Evolutionary conservation across 2,329 filamentous ascomycete genomes (phyloP), one percentile per base, ranked within the genome.

Genomic region (Talaromyces islandicus): DNA sequence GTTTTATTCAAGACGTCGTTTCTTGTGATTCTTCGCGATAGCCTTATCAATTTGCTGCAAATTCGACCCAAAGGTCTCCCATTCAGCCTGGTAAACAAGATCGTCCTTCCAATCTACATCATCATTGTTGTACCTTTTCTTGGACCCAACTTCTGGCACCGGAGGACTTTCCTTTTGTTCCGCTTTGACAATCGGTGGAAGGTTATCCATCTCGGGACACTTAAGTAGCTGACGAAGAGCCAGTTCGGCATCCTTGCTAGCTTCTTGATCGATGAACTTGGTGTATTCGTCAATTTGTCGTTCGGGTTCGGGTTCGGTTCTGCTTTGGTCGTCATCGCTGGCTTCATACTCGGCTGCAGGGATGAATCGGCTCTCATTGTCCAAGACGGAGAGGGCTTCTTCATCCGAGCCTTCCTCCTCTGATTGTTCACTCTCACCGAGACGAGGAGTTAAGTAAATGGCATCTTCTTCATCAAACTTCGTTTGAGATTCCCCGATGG

Each of bases 41-140:
- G 72, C 68, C 10, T 71, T 67, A 17, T 72, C 65, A 6, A 73
- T 52, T 21, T 72, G 64, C 11, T 66, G 55, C 1, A 66, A 60
- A 7, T 68, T 68, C 38, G 67, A 63, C 1, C 71, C 71, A 59
- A 72, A 73, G n/a, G 71, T 70, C 65, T 85, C 82, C 83, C 83
- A 85, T 32, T 79, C 74, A 19, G 77, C 73, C 52, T 73, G 75
- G 56, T 80, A 83, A 1, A 80, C 66, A 0, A 75, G 71, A 55
- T 70, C 72, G 27, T 73, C 73, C 56, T 80, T 76, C 83, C 83
- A 85, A 55, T 79, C 71, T n/a, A 72, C 66, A 11, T 75, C 58
- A 10, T 75, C 58, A 3, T 27, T 38, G 24, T 50, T 54, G 11
- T 79, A 19, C 43, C 43, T 74, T 52, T 74, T 64, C 19, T 38